A percentile compares a stretch with the other conserved stretches of the same genome.
Conservation (phyloP, 305 asterid genomes). For the Solanum hybrid region DNA sequence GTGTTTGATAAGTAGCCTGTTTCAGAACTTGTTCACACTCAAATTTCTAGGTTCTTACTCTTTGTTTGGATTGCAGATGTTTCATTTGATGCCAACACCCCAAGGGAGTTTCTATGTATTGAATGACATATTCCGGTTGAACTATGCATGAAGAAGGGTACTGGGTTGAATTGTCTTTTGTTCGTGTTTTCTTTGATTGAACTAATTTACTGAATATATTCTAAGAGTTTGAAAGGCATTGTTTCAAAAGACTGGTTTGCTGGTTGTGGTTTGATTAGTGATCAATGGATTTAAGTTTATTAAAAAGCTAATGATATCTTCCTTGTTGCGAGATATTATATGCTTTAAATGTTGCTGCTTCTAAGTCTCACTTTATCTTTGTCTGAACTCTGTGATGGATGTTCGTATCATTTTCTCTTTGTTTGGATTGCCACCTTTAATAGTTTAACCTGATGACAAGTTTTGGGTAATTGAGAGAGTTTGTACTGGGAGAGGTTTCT, state of each 20-base stretch:
- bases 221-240: background rate
- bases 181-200: background rate
- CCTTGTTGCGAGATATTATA: background rate
- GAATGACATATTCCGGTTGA: conserved; percentile 19
- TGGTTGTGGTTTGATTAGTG: background rate
- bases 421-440: background rate
- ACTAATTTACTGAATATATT: background rate
- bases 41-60: background rate
- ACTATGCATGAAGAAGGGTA: conserved; percentile 11
- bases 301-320: background rate
- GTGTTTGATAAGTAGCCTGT: background rate
- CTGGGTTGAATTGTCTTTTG: conserved; percentile 1
- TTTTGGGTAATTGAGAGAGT: background rate
- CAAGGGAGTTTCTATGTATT: conserved; percentile 13
- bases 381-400: background rate
- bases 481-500: background rate
- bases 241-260: background rate
- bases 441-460: background rate
- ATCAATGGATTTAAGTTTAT: background rate
- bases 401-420: background rate
- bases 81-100: conserved; percentile 17
- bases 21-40: background rate
- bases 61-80: conserved; percentile 10
- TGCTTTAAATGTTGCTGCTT: background rate
- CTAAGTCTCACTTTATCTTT: background rate